A percentile compares a stretch with the other conserved stretches of the same genome.
These are phyloP conservation scores for Beauveria scarabaeidicola DNA, from an alignment of 2,329 filamentous ascomycete species.

Conservation along the genomic window DNA sequence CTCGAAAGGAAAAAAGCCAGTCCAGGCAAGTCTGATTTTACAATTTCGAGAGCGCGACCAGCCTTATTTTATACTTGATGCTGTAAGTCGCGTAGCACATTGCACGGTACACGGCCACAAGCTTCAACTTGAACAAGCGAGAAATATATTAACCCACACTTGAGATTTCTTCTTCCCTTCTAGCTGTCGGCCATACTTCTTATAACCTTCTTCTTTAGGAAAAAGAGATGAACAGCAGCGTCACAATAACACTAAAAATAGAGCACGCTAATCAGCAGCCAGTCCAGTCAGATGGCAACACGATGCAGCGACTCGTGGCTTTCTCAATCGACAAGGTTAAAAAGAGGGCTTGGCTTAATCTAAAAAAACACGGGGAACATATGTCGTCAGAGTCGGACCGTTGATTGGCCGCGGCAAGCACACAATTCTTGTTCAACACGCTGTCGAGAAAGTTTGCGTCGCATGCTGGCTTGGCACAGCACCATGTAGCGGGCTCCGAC, in stretches of 20 bases:
- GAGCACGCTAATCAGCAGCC: background rate
- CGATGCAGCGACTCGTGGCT: background rate
- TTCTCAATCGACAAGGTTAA: background rate
- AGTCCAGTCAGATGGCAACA: background rate
- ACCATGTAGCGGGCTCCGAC: background rate
- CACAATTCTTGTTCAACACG: background rate
- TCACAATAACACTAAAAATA: slow-evolving; percentile 1
- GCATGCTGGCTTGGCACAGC: background rate
- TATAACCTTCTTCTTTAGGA: slow-evolving; percentile 1
- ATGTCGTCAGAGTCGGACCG: background rate
- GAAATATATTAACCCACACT: background rate
- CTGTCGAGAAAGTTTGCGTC: background rate
- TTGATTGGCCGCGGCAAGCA: background rate
- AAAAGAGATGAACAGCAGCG: background rate
- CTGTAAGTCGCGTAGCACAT: background rate
- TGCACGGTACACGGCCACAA: background rate
- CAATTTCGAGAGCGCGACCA: background rate
- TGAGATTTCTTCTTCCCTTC: background rate
- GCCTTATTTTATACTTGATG: background rate
- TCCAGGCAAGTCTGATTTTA: background rate
- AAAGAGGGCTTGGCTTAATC: background rate
- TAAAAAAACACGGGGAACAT: background rate
- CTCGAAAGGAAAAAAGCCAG: no score
- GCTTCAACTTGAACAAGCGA: background rate
- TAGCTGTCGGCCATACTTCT: background rate